Evolutionary conservation across 2,329 filamentous ascomycete species (phyloP).

Genomic region (Cercospora janseana): DNA sequence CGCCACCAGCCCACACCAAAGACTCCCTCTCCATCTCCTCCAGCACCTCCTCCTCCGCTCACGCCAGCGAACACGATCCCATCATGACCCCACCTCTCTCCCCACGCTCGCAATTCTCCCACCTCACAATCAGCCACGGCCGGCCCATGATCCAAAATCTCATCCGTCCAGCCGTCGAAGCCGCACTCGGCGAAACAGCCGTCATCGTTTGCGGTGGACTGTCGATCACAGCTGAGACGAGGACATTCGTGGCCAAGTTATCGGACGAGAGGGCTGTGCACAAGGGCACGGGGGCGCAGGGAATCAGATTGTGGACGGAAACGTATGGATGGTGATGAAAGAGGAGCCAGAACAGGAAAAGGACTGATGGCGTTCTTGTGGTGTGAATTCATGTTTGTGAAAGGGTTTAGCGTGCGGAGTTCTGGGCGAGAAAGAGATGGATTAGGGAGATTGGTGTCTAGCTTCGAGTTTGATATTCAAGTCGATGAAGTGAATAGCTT

Average conservation of each 20-base stretch:
- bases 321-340: slow-evolving; percentile 49
- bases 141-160: slow-evolving; percentile 54
- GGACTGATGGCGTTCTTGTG: not conserved
- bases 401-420: not conserved
- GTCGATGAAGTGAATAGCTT: too few species aligned
- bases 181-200: slow-evolving; percentile 60
- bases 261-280: slow-evolving; percentile 66
- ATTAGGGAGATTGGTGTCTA: too few species aligned
- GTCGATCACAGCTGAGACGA: slow-evolving; percentile 55
- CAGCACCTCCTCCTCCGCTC: not conserved
- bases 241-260: slow-evolving; percentile 54
- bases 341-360: not conserved
- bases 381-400: not conserved
- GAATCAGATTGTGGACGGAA: slow-evolving; percentile 61
- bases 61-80: not conserved
- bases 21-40: not conserved
- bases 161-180: slow-evolving; percentile 56
- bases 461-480: too few species aligned
- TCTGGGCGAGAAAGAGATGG: too few species aligned
- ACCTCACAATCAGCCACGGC: slow-evolving; percentile 40
- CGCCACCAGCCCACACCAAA: too few species aligned
- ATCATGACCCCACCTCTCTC: not conserved
- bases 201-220: slow-evolving; percentile 62
- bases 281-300: slow-evolving; percentile 65
- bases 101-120: not conserved